These are phyloP conservation scores for Pichia sp. DNA, from an alignment of 1,139 yeast genomes.

Conservation along the genomic window DNA sequence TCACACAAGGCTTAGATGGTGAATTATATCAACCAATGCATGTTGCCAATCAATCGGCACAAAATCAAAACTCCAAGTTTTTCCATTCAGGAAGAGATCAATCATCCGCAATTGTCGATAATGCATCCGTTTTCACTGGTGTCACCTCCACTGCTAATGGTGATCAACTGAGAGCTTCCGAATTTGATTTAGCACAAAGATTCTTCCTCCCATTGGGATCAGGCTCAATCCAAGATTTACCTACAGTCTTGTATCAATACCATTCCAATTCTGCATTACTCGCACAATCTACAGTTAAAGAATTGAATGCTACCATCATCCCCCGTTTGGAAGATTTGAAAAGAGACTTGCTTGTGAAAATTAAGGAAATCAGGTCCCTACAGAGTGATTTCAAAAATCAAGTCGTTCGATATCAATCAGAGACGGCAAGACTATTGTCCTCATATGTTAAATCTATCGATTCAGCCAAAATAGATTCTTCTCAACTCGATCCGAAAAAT, in stretches of 20 bases:
- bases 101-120: background rate
- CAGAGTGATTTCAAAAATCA: slow-evolving; percentile 79
- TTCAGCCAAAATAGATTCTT: slow-evolving; percentile 27
- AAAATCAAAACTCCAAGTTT: slow-evolving; percentile 1
- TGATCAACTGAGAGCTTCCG: slow-evolving; percentile 20
- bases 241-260: slow-evolving; percentile 61
- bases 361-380: slow-evolving; percentile 77
- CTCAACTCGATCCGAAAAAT: slow-evolving; percentile 34
- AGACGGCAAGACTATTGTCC: slow-evolving; percentile 48
- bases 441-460: slow-evolving; percentile 43
- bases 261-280: slow-evolving; percentile 68
- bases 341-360: slow-evolving; percentile 73
- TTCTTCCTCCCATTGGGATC: slow-evolving; percentile 69
- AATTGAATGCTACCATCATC: slow-evolving; percentile 57
- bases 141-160: slow-evolving; percentile 1
- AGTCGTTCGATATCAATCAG: slow-evolving; percentile 59
- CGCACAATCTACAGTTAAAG: slow-evolving; percentile 65
- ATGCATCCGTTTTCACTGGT: background rate
- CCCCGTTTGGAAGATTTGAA: slow-evolving; percentile 85
- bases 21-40: slow-evolving; percentile 29
- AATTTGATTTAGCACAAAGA: slow-evolving; percentile 33
- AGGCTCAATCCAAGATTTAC: slow-evolving; percentile 79
- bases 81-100: slow-evolving; percentile 11
- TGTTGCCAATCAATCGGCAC: no score
- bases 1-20: slow-evolving; percentile 30